These are phyloP conservation scores for Citrus sp. DNA, from an alignment of 345 rosid genomes.

Conservation along the genomic window DNA sequence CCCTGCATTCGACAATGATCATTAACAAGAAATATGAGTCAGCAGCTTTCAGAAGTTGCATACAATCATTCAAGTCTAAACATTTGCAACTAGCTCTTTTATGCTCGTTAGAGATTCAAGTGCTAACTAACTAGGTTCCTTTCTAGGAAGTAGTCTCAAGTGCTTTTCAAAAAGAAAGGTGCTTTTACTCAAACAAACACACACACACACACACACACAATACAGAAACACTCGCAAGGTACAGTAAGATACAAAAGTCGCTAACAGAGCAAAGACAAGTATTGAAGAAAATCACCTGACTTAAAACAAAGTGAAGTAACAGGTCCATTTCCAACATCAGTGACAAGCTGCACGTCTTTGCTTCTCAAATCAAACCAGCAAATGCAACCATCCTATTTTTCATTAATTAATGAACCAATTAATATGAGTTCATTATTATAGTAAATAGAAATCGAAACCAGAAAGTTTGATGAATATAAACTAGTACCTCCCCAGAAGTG, in stretches of 20 bases:
- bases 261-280: background rate
- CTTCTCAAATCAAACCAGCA: slow-evolving; percentile 96
- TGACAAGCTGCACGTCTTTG: slow-evolving; percentile 68
- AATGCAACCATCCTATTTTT: slow-evolving; percentile 68
- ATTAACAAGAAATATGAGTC: background rate
- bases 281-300: slow-evolving; percentile 41
- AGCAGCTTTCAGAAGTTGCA: background rate
- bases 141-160: background rate
- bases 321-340: slow-evolving; percentile 63
- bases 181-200: background rate
- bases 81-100: background rate
- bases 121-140: background rate
- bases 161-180: background rate
- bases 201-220: too few relatives aligned
- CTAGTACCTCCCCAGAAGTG: slow-evolving; percentile 72
- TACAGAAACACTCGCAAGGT: background rate
- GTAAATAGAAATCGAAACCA: background rate
- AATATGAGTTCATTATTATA: too few relatives aligned
- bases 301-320: slow-evolving; percentile 73
- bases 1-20: slow-evolving; percentile 35
- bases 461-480: background rate
- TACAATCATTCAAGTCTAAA: too few relatives aligned
- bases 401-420: background rate
- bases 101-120: background rate
- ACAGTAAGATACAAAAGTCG: background rate